Evolutionary conservation across 2,329 filamentous ascomycete genomes (phyloP), one percentile per base, ranked within the genome.

Genomic region (Didymellaceae sp.): DNA sequence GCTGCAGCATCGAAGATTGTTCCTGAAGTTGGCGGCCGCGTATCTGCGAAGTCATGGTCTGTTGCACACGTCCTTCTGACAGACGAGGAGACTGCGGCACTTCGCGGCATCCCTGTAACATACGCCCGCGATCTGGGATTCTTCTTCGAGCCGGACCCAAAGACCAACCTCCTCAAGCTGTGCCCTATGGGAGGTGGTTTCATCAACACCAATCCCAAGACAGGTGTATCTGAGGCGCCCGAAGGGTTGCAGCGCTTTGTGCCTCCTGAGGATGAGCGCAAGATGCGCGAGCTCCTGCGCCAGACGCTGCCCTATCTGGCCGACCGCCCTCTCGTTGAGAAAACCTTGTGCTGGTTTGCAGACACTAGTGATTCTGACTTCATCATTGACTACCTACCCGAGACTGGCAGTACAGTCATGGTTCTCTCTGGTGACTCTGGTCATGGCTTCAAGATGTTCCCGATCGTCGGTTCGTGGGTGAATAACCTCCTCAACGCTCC

Each of bases 371-470:
- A 86, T 58, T 84, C 82, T 0, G 81, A 86, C 37, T 87, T 79
- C 55, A 77, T 84, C 39, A 77, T 87, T 33, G 84, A 86, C 61
- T 82, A 78, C 44, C 79, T 86, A 0, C 83, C 83, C 0, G 65
- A 72, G 0, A 80, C 75, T 0, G 64, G 67, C 1, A 68, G 71
- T 2, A 78, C 75, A 0, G 72, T 86, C 2, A 66, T 86, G 2
- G 62, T 84, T 0, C 55, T 81, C 0, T 78, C 80, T 0, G 83
- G 83, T 0, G 84, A 86, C 59, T 86, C 82, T 1, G 84, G 83
- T 0, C 83, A 86, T 59, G 82, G 79, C 0, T 85, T 85, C 66
- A 86, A 86, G 68, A 84, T 86, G 80, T 75, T 86, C 39, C 83
- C 82, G 0, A 75, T 84, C 18, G 72, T 83, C n/a, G 83, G 84